These are phyloP conservation scores for Tetraselmis striata DNA, from an alignment of 139 green algal genomes.

Conservation along the genomic window DNA sequence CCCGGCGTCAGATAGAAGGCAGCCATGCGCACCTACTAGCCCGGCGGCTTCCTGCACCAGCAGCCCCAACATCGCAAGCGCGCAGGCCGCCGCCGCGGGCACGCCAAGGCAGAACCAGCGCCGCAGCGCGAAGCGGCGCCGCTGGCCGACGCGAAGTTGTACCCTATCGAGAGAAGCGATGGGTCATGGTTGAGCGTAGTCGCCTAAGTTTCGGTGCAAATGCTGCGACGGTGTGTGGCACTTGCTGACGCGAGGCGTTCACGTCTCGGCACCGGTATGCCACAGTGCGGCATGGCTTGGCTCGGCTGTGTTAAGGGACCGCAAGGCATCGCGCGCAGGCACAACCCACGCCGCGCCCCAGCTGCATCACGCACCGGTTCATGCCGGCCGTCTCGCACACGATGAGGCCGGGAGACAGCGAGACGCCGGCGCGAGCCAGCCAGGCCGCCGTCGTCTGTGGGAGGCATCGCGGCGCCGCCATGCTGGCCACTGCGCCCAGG, in stretches of 20 bases:
- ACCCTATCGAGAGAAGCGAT: background rate
- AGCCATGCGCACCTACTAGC: background rate
- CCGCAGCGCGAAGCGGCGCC: background rate
- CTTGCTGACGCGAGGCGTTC: too few relatives aligned
- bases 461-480: too few relatives aligned
- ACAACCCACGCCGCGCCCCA: background rate
- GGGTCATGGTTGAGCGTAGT: background rate
- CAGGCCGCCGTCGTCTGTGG: too few relatives aligned
- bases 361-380: background rate
- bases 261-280: too few relatives aligned
- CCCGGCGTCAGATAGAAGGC: too few relatives aligned
- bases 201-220: background rate
- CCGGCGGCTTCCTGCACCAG: background rate
- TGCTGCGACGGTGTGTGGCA: background rate
- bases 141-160: background rate
- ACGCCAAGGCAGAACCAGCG: background rate
- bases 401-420: background rate
- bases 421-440: background rate
- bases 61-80: background rate
- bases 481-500: too few relatives aligned
- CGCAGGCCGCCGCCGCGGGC: background rate
- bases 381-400: background rate
- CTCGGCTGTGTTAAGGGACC: background rate
- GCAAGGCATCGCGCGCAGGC: background rate
- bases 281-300: too few relatives aligned